Base-by-base conservation (phyloP, 208 protist genomes). In the Trypanosoma melophagium region DNA sequence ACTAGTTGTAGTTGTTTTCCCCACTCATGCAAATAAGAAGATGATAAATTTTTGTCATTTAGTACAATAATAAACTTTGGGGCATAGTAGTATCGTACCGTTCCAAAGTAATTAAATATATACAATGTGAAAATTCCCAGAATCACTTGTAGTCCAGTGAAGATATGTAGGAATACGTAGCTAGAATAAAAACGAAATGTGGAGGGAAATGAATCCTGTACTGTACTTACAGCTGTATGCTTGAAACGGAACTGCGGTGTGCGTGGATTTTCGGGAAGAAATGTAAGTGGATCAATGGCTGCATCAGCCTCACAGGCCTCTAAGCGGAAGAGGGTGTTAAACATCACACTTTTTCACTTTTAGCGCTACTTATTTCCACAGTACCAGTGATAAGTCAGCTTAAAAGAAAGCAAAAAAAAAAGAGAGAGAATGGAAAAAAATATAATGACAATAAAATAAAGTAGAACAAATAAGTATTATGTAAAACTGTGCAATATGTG, bases 31-130 rank as follows among this genome's bases (percentile, higher is more conserved):
- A 50, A 50, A 61, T 3, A 35, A 35, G 28, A 35, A 35, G 28
- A 35, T 1, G 28, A 35, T 35, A 35, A 1, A 35, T 35, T 9
- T 24, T 24, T 12, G 7, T 54, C 38, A 13, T 2, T 38, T 41
- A 45, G 16, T 41, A 24, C 25, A 24, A 60, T 47, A 14, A 31
- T 47, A 45, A 56, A 10, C 0, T 4, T 9, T n/a, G 44, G 51
- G n/a, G 58, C 56, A 21, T 66, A 73, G 50, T 66, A 54, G 24
- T 79, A 62, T 12, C 73, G 73, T 21, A 71, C 22, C 10, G 63
- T 71, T 22, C 55, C 52, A 14, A 80, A 13, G 56, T 80, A 80
- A 60, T 80, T 80, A 64, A 71, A 80, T 40, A 80, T 35, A 19
- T 65, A 52, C 21, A 80, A 50, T 14, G 64, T 80, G 8, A 80